A percentile compares a stretch with the other conserved stretches of the same genome.
These are phyloP conservation scores for Metschnikowia orientalis DNA, from an alignment of 805 yeast species.

Conservation along the genomic window DNA sequence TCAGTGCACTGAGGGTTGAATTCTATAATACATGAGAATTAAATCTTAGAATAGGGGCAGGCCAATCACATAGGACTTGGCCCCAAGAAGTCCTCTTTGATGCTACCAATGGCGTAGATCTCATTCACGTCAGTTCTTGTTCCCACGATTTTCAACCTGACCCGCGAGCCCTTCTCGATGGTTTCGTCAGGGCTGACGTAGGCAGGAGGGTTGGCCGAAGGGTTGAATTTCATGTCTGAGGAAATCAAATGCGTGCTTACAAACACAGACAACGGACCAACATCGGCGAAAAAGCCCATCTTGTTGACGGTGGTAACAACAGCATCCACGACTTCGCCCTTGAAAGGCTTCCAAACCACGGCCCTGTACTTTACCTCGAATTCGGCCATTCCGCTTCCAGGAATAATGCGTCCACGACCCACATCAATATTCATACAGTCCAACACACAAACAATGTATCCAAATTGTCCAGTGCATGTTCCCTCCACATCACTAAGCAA, in stretches of 20 bases:
- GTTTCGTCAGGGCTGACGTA: conserved; percentile 93
- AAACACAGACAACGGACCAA: conserved; percentile 92
- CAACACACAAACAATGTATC: conserved; percentile 92
- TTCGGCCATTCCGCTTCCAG: conserved; percentile 91
- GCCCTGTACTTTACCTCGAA: conserved; percentile 95
- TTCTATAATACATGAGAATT: conserved; percentile 14
- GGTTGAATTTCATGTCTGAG: conserved; percentile 86
- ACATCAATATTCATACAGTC: conserved; percentile 94
- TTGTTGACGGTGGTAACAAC: conserved; percentile 89
- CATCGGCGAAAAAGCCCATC: conserved; percentile 97
- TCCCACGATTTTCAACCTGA: conserved; percentile 93
- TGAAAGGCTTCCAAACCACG: conserved; percentile 96
- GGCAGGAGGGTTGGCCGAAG: conserved; percentile 97
- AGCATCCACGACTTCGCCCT: conserved; percentile 98
- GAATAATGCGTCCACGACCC: conserved; percentile 88
- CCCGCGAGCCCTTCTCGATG: conserved; percentile 89
- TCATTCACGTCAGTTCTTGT: conserved; percentile 96
- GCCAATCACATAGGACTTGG: conserved; percentile 49
- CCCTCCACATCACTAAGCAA: conserved; percentile 95
- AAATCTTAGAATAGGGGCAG: neutral
- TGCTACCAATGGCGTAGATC: conserved; percentile 95
- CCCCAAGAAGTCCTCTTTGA: conserved; percentile 96
- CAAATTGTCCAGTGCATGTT: conserved; percentile 97
- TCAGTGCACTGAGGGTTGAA: conserved; percentile 5
- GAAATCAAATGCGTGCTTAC: conserved; percentile 95